Evolutionary conservation across 2,329 filamentous ascomycete species (phyloP).

Genomic region (Neurospora sp.): DNA sequence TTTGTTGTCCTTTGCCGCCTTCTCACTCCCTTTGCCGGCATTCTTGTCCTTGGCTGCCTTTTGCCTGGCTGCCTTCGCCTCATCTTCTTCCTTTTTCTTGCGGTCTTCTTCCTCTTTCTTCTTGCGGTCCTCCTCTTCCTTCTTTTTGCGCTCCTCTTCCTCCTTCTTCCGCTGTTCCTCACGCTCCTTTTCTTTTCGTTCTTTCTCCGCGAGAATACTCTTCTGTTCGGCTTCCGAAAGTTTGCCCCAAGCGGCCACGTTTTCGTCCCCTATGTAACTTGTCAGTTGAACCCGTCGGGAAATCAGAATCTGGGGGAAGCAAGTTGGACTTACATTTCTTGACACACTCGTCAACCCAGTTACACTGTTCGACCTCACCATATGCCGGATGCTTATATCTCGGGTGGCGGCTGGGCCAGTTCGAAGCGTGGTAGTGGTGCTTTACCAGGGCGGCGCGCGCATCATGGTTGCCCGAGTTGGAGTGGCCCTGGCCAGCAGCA

Average conservation of each 20-base stretch:
- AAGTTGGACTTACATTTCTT: conserved; percentile 33
- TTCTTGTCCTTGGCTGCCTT: conserved; percentile 2
- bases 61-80: conserved; percentile 5
- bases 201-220: conserved; percentile 30
- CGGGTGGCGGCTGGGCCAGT: conserved; percentile 58
- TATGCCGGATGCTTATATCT: conserved; percentile 58
- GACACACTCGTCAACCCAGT: conserved; percentile 58
- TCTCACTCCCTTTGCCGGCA: background rate
- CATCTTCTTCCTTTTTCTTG: conserved; percentile 15
- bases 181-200: conserved; percentile 22
- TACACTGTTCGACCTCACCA: conserved; percentile 61
- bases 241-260: conserved; percentile 49
- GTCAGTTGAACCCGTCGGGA: background rate
- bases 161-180: conserved; percentile 17
- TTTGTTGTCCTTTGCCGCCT: background rate
- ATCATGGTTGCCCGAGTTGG: conserved; percentile 60
- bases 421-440: conserved; percentile 66
- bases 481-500: conserved; percentile 63
- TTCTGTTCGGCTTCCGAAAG: conserved; percentile 51
- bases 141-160: conserved; percentile 27
- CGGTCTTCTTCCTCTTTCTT: conserved; percentile 10
- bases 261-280: conserved; percentile 37
- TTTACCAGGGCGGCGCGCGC: conserved; percentile 56
- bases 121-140: conserved; percentile 16
- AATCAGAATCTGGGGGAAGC: background rate